phyloP scores from a whole-genome alignment of 176 grass and related monocot species.

The Cenchrus purpureus region DNA sequence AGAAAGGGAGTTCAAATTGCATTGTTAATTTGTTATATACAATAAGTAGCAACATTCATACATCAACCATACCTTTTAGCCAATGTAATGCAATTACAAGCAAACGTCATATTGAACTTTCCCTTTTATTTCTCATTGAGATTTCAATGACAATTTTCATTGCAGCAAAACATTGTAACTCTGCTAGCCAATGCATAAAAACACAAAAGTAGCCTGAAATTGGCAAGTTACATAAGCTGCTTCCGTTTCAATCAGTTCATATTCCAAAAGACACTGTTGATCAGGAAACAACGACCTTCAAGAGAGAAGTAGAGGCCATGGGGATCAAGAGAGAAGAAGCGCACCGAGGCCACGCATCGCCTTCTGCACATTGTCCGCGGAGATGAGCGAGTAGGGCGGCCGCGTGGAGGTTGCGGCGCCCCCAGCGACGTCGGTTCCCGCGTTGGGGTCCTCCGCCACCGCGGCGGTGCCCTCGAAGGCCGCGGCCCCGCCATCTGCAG shows the following conservation, averaged over 20 bases:
- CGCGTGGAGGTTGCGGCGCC: conserved; percentile 54
- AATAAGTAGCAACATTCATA: neutral
- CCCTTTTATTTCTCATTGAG: neutral
- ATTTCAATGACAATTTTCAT: neutral
- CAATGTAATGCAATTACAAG: neutral
- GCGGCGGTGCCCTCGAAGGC: conserved; percentile 30
- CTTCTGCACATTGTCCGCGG: conserved; percentile 81
- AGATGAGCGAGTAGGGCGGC: conserved; percentile 71
- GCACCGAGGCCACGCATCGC: conserved; percentile 80
- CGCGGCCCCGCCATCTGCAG: conserved; percentile 24
- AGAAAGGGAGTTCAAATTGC: neutral
- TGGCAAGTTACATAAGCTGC: neutral
- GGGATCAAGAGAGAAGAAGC: conserved; percentile 34
- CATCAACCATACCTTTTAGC: neutral
- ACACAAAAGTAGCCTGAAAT: neutral
- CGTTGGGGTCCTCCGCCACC: conserved; percentile 13
- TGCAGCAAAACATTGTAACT: neutral
- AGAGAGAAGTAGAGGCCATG: neutral
- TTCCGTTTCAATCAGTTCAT: neutral
- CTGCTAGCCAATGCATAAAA: neutral
- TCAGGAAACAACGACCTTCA: neutral
- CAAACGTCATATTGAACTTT: neutral
- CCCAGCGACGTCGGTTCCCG: conserved; percentile 32
- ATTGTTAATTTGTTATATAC: neutral
- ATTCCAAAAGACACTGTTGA: neutral